Percentiles rank a stretch among this genome's conserved stretches.
These are phyloP conservation scores for Lagenidium sp. DNA, from an alignment of 352 stramenopile species.

Conservation along the genomic window DNA sequence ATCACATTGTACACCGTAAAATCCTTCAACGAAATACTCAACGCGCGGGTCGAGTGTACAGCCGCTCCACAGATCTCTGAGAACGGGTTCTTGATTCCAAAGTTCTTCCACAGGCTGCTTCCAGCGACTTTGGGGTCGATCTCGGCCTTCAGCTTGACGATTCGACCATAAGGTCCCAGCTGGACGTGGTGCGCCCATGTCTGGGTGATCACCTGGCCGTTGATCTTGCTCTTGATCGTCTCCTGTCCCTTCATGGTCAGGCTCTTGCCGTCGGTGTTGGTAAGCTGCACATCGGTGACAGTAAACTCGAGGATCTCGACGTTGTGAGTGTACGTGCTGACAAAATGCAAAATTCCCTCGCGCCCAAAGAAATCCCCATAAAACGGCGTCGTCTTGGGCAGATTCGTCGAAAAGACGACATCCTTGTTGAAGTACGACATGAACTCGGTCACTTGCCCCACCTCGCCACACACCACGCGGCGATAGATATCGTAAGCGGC, in stretches of 20 bases:
- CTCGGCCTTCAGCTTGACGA: constrained; percentile 72
- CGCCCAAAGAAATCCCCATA: constrained; percentile 79
- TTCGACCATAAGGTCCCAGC: constrained; percentile 73
- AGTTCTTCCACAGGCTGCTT: constrained; percentile 70
- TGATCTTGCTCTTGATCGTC: constrained; percentile 77
- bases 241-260: constrained; percentile 71
- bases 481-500: constrained; percentile 73
- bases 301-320: constrained; percentile 75
- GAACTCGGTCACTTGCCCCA: constrained; percentile 43
- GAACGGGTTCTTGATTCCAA: constrained; percentile 75
- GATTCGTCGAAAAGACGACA: constrained; percentile 77
- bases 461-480: constrained; percentile 50
- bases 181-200: constrained; percentile 67
- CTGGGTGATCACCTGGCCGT: constrained; percentile 57
- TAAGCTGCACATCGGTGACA: constrained; percentile 51
- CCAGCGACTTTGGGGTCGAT: constrained; percentile 41
- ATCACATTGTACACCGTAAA: constrained; percentile 90
- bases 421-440: constrained; percentile 88
- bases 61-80: constrained; percentile 67
- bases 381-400: constrained; percentile 72
- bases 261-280: constrained; percentile 48
- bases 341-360: constrained; percentile 72
- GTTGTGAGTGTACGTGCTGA: constrained; percentile 65
- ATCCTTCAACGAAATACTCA: constrained; percentile 86
- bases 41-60: constrained; percentile 70